These are phyloP conservation scores for Hypomontagnella submonticulosa DNA, from an alignment of 495 filamentous ascomycete genomes.

Conservation along the genomic window DNA sequence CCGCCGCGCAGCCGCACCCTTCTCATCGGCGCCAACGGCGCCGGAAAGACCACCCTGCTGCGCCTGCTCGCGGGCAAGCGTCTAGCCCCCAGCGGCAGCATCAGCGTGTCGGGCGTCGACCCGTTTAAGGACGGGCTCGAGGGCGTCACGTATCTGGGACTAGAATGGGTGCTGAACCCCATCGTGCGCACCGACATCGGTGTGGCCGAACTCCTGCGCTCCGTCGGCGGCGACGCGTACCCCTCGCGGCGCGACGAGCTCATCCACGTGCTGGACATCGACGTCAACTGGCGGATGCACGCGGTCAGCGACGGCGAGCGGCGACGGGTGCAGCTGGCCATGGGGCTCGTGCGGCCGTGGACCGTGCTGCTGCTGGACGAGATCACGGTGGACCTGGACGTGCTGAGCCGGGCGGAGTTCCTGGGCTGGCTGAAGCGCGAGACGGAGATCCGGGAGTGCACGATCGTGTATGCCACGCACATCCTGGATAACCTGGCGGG, in stretches of 20 bases:
- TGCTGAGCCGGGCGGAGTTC: constrained; percentile 85
- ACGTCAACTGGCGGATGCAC: constrained; percentile 92
- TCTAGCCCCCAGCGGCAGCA: constrained; percentile 77
- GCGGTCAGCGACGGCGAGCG: constrained; percentile 92
- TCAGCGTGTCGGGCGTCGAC: constrained; percentile 82
- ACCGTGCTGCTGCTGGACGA: constrained; percentile 90
- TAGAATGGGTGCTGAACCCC: constrained; percentile 98
- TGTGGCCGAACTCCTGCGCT: constrained; percentile 82
- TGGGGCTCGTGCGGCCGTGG: constrained; percentile 97
- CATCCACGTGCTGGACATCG: constrained; percentile 88
- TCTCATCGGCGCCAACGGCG: constrained; percentile 96
- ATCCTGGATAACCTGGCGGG: constrained; percentile 91
- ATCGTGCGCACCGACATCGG: constrained; percentile 96
- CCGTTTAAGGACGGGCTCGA: constrained; percentile 89
- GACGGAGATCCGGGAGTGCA: constrained; percentile 82
- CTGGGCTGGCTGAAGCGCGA: constrained; percentile 87
- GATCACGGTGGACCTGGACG: constrained; percentile 95
- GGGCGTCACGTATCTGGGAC: constrained; percentile 94
- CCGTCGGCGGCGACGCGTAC: constrained; percentile 87
- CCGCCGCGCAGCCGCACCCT: constrained; percentile 88
- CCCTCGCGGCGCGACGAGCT: constrained; percentile 85
- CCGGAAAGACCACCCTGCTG: constrained; percentile 96
- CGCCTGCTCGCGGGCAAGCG: constrained; percentile 89
- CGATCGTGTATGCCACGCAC: constrained; percentile 97
- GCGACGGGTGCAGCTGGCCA: constrained; percentile 90